Base-by-base conservation (phyloP, 768 basidiomycete species). In the Termitomyces sp. region DNA sequence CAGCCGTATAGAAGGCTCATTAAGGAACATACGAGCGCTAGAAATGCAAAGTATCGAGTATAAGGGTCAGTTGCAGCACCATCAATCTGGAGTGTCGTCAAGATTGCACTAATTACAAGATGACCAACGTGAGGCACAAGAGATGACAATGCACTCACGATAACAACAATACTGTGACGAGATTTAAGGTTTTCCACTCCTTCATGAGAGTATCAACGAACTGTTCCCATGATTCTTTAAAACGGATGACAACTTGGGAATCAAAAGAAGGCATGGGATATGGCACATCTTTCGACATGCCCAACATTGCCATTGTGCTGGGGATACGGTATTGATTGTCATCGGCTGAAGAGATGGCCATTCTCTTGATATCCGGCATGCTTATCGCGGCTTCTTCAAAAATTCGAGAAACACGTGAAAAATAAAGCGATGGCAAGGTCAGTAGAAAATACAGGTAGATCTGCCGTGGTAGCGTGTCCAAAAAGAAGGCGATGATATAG, bases 371-470 rank as follows among this genome's bases (percentile, higher is more conserved):
- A 58, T 89, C 84, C 7, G 80, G 79, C 61, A 79, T 73, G 53
- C 79, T 84, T 46, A 87, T 67, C 41, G 87, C 79, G 2, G 86
- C 86, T 48, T 86, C 84, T 59, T 83, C 80, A 54, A 87, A 88
- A 36, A 88, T 77, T 30, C 81, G 76, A 3, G 81, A 78, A 11
- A 89, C 87, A 1, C 88, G 78, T 4, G 82, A 80, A 68, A 87
- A 87, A 66, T 89, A 89, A 18, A 88, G 67, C 6, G 81, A 76
- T 0, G 87, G 87, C 8, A 88, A 73, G 15, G 81, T 77, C 12
- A 89, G 73, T 1, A 88, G 76, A 16, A 72, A n/a, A 53, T 70
- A 63, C 5, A 74, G 64, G 61, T 75, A 75, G 3, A 72, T 33
- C 49, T 73, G 62, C 3, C 68, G 61, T 0, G 69, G 65, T 45